These are phyloP conservation scores for Gypsophila paniculata DNA, from an alignment of 179 eudicot species.

Conservation along the genomic window DNA sequence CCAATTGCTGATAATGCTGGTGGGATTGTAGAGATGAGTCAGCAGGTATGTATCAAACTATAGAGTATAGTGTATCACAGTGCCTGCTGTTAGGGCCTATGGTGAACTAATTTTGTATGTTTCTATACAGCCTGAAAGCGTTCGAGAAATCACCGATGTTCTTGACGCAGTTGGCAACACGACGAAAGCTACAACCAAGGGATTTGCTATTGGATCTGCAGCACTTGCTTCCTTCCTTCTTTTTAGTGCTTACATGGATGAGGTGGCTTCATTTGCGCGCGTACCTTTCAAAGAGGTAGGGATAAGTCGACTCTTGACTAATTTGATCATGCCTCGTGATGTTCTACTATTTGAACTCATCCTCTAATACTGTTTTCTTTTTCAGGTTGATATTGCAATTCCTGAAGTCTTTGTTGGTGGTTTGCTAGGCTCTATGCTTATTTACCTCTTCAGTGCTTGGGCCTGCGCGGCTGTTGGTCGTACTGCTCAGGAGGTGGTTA, in stretches of 20 bases:
- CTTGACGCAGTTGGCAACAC: constrained; percentile 99
- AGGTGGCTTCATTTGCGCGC: constrained; percentile 79
- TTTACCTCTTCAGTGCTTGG: constrained; percentile 95
- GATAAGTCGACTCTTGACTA: constrained; percentile 14
- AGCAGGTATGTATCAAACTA: constrained; percentile 54
- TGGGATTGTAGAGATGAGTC: constrained; percentile 99
- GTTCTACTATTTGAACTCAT: neutral
- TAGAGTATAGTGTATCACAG: neutral
- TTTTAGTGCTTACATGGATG: constrained; percentile 99
- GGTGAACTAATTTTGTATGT: constrained; percentile 20
- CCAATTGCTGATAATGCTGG: constrained; percentile 99
- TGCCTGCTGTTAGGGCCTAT: neutral
- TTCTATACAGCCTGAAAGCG: constrained; percentile 83
- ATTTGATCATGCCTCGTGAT: constrained; percentile 18
- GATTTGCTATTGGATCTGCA: constrained; percentile 98
- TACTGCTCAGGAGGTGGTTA: constrained; percentile 96
- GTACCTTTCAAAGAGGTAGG: constrained; percentile 73
- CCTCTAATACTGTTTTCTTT: constrained; percentile 14
- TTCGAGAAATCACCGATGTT: constrained; percentile 88
- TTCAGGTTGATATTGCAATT: constrained; percentile 93
- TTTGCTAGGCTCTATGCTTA: constrained; percentile 94
- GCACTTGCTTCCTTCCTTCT: constrained; percentile 98
- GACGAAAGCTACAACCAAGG: constrained; percentile 97
- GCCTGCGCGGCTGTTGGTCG: constrained; percentile 98
- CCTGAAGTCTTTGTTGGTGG: constrained; percentile 99